Percentiles rank a stretch among this genome's conserved stretches.
Evolutionary conservation across 2,329 filamentous ascomycete genomes (phyloP).

Genomic region (Coniochaeta sp.): DNA sequence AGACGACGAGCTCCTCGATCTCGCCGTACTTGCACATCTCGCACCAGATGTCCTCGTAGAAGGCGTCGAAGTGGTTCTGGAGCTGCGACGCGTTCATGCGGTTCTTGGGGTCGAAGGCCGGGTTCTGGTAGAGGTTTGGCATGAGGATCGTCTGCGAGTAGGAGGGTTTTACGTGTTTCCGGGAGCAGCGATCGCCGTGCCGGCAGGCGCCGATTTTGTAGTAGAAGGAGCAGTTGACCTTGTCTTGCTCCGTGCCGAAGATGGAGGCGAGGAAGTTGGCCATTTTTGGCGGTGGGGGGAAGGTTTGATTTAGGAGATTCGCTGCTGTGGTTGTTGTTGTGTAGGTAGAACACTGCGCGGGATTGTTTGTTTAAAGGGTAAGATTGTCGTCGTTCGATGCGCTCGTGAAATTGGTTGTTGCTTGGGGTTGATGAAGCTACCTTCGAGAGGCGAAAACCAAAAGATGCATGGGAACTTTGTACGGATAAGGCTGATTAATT

Average conservation of each 20-base stretch:
- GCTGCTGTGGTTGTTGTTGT: conserved; percentile 1
- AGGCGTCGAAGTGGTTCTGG: conserved; percentile 99
- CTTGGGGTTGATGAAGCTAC: background rate
- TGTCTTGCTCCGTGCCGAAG: conserved; percentile 99
- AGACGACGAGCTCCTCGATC: conserved; percentile 95
- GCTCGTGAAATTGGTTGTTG: background rate
- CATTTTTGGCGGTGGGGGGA: conserved; percentile 52
- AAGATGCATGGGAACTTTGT: background rate
- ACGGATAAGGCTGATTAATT: background rate
- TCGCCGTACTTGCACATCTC: conserved; percentile 99
- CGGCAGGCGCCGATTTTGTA: conserved; percentile 99
- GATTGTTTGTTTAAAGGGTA: background rate
- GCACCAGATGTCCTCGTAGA: conserved; percentile 99
- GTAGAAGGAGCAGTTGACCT: conserved; percentile 99
- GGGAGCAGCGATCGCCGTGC: conserved; percentile 94
- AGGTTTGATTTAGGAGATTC: conserved; percentile 1
- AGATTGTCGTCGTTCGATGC: background rate
- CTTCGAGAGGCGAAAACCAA: background rate
- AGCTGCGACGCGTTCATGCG: conserved; percentile 95
- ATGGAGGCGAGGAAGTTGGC: conserved; percentile 98
- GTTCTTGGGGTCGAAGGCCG: conserved; percentile 90
- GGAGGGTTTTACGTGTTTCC: conserved; percentile 98
- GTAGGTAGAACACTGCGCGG: conserved; percentile 3
- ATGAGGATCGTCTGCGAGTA: conserved; percentile 97
- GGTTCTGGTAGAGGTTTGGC: conserved; percentile 98